Conservation (phyloP, 257 asterid species). For the Solanum clarkiae region DNA sequence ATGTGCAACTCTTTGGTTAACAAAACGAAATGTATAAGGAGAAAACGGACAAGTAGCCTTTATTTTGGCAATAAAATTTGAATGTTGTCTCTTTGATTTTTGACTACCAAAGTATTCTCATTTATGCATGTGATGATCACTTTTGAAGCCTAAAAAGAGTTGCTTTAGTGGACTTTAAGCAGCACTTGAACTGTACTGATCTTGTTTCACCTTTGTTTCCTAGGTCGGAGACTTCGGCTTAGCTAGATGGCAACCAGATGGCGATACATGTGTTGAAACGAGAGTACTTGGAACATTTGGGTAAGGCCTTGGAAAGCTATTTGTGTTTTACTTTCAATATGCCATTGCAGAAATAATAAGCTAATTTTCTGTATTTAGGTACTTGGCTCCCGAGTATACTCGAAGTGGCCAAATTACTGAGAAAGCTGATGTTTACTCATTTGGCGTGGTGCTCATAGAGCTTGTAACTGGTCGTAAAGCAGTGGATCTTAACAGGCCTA, state of each 20-base stretch:
- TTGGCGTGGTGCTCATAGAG: conserved; percentile 65
- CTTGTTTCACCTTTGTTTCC: neutral
- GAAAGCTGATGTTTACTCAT: conserved; percentile 64
- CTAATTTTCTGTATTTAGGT: conserved; percentile 18
- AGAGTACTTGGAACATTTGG: conserved; percentile 72
- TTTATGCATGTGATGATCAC: neutral
- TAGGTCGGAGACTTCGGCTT: conserved; percentile 76
- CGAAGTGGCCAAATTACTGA: conserved; percentile 79
- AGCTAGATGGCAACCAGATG: conserved; percentile 73
- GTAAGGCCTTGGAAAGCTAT: conserved; percentile 7
- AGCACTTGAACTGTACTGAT: neutral
- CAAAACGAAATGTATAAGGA: neutral
- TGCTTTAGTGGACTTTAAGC: neutral
- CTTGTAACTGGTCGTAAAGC: conserved; percentile 66
- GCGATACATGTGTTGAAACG: conserved; percentile 63
- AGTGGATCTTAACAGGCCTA: conserved; percentile 58
- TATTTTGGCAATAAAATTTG: neutral
- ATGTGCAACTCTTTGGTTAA: neutral
- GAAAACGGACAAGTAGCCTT: neutral
- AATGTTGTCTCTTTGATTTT: neutral
- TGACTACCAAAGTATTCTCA: neutral
- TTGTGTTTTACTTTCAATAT: neutral
- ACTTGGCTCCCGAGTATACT: conserved; percentile 73
- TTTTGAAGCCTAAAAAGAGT: neutral
- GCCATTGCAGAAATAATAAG: neutral